Evolutionary conservation across 2,329 filamentous ascomycete species (phyloP), one percentile per base, ranked within the genome.

Genomic region (Xylaria polymorpha): DNA sequence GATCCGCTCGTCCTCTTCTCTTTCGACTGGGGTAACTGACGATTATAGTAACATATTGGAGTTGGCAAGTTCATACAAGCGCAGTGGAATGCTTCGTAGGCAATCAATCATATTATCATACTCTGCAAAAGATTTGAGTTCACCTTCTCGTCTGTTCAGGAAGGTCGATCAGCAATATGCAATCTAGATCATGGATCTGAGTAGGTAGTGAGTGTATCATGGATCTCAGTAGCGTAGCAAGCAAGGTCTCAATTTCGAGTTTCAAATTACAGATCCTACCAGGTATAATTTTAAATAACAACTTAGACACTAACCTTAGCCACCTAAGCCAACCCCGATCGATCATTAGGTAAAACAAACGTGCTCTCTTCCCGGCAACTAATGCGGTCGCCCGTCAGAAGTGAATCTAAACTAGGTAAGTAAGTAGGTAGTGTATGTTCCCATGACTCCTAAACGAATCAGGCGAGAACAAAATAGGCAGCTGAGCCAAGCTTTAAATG

Each of bases 341-440:
- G 25, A 29, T 29, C 20, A 14, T 29, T 10, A 50, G 46, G 29
- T 50, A 18, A 18, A 29, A 50, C 7, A 50, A 53, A 35, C n/a
- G 25, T n/a, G 25, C 41, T 46, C 25, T 57, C 46, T 58, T 43
- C 20, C 29, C 20, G 53, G 22, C 29, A 25, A 64, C 53, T 35
- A n/a, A 32, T 22, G 15, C 46, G 61, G 61, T 64, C 15, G 61
- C 61, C 50, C 51, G 37, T 29, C 7, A n/a, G 37, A 59, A 32
- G 37, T 37, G 53, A 58, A 32, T 64, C 61, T 58, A 58, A 43
- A 50, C 46, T 50, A 50, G 46, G 46, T 50, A 50, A 20, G 46
- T 50, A 50, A 20, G 4, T 15, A 25, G 20, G 12, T 48, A 50
- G 14, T 51, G 8, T 51, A 32, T 51, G 53, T 46, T 58, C 43